These are phyloP conservation scores for Trichoderma koningii DNA, from an alignment of 2,329 filamentous ascomycete species.

Conservation along the genomic window DNA sequence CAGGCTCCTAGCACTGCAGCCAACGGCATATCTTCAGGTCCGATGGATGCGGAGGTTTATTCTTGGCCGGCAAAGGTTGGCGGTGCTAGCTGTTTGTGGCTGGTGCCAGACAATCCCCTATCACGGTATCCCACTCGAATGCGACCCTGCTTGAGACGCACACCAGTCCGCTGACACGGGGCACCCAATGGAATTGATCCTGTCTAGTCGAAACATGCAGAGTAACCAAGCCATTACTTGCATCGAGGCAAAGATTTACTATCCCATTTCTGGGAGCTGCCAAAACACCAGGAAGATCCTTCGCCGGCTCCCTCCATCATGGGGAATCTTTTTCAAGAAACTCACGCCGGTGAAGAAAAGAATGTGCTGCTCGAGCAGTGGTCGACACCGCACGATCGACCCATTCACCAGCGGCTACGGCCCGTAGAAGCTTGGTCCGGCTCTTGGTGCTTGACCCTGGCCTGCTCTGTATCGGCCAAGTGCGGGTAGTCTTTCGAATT, in stretches of 20 bases:
- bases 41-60: neutral
- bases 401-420: conserved; percentile 10
- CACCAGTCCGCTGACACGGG: neutral
- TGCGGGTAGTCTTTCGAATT: neutral
- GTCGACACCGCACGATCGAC: neutral
- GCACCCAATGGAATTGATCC: neutral
- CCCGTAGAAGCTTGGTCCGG: neutral
- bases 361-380: no score
- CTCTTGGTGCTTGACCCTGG: neutral
- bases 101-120: neutral
- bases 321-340: neutral
- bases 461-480: neutral
- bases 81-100: neutral
- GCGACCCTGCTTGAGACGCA: neutral
- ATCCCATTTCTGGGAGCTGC: neutral
- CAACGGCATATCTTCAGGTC: neutral
- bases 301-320: neutral
- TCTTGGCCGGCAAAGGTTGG: neutral
- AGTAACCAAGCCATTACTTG: neutral
- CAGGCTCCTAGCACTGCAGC: neutral
- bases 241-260: neutral
- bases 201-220: conserved; percentile 1
- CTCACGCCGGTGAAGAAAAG: no score
- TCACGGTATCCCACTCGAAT: conserved; percentile 2
- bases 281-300: neutral